A percentile compares a stretch with the other conserved stretches of the same genome.
phyloP scores from a whole-genome alignment of 805 yeast species.

The Nakazawaea wyomingensis region DNA sequence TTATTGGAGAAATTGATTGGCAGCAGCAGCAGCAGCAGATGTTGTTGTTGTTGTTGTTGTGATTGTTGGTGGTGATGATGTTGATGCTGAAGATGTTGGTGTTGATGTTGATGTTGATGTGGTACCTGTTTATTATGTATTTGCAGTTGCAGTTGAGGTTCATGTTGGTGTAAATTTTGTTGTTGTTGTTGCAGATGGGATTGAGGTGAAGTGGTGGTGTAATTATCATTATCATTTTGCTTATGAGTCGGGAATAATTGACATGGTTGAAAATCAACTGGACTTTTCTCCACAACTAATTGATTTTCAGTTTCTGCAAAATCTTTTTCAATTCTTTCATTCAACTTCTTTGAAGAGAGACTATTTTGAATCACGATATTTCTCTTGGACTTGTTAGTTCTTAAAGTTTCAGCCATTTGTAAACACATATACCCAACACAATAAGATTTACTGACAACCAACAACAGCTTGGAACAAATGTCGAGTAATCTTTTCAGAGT shows the following conservation, averaged over 20 bases:
- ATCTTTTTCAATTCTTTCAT: slow-evolving; percentile 1
- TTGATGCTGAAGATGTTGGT: too few relatives aligned
- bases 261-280: neutral
- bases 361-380: slow-evolving; percentile 6
- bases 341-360: neutral
- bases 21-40: neutral
- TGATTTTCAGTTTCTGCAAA: neutral
- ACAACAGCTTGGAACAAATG: slow-evolving; percentile 10
- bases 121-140: too few relatives aligned
- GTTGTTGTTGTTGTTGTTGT: neutral
- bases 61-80: too few relatives aligned
- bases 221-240: neutral
- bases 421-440: slow-evolving; percentile 11
- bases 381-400: slow-evolving; percentile 10
- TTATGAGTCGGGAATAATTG: slow-evolving; percentile 3
- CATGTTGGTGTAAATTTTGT: neutral
- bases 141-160: neutral
- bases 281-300: neutral
- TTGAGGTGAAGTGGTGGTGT: neutral
- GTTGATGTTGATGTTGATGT: neutral
- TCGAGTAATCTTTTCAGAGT: slow-evolving; percentile 10
- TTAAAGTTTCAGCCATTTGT: slow-evolving; percentile 13
- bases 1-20: neutral
- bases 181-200: neutral
- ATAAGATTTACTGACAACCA: slow-evolving; percentile 7